A percentile compares a stretch with the other conserved stretches of the same genome.
These are phyloP conservation scores for Thalassiosira profunda DNA, from an alignment of 108 stramenopile genomes.

Conservation along the genomic window DNA sequence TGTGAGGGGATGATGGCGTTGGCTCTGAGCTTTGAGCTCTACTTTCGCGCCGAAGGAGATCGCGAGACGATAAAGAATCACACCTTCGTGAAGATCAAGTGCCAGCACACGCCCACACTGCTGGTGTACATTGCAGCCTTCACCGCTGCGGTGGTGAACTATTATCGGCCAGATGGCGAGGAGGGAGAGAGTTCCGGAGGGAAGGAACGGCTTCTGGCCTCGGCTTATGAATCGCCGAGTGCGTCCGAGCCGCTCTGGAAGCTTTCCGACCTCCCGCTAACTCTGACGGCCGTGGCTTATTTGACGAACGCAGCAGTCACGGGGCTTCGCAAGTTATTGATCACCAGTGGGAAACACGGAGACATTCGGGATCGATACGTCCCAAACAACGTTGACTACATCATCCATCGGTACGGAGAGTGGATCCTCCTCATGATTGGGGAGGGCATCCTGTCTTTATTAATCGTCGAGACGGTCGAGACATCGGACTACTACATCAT, in stretches of 20 bases:
- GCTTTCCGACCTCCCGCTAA: slow-evolving; percentile 21
- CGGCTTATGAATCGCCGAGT: neutral
- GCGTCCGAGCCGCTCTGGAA: slow-evolving; percentile 6
- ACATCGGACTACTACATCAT: slow-evolving; percentile 7
- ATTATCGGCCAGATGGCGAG: neutral
- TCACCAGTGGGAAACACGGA: neutral
- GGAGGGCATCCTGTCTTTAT: slow-evolving; percentile 59
- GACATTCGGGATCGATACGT: slow-evolving; percentile 15
- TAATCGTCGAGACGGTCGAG: slow-evolving; percentile 49
- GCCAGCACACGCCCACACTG: slow-evolving; percentile 4
- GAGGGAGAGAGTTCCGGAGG: neutral
- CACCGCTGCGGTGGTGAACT: neutral
- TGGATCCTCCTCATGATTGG: slow-evolving; percentile 83
- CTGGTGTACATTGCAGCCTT: slow-evolving; percentile 3
- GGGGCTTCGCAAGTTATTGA: neutral
- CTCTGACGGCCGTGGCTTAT: slow-evolving; percentile 7
- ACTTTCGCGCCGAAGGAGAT: slow-evolving; percentile 12
- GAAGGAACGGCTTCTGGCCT: neutral
- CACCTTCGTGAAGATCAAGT: neutral
- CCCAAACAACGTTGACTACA: slow-evolving; percentile 34
- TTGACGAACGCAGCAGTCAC: neutral
- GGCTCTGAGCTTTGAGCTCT: slow-evolving; percentile 21
- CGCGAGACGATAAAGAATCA: slow-evolving; percentile 22
- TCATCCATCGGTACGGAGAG: slow-evolving; percentile 79
- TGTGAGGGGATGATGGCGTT: slow-evolving; percentile 7